Evolutionary conservation across 495 filamentous ascomycete species (phyloP), one percentile per base, ranked within the genome.

Genomic region (Ascodesmis nigricans): DNA sequence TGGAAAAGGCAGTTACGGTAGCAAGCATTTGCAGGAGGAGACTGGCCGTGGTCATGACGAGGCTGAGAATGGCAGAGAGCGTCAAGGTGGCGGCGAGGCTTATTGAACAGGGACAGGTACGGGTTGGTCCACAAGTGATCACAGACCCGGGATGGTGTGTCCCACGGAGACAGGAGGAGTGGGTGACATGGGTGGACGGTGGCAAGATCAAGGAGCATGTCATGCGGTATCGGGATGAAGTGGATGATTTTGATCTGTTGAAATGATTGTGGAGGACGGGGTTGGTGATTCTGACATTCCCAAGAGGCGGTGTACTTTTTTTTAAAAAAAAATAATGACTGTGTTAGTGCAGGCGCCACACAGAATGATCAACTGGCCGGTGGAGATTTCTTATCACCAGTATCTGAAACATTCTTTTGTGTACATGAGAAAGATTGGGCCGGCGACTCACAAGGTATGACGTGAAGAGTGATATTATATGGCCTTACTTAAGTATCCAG

Each of bases 201-300:
- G 83, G 76, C 53, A 93, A 92, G 76, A 91, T 95, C 59, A 92
- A 87, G 72, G 64, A 75, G 49, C 84, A 75, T 45, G 83, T 93
- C 37, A 67, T 91, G 69, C 73, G 71, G 51, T 97, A 95, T 53
- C 69, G 81, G 39, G 79, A 91, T 55, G 80, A 91, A 59, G 53
- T 91, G 59, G 87, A 97, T 61, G 87, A 97, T 57, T 95, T 84
- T 51, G 90, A 95, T 61, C 60, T 92, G 46, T 59, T 92, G 45
- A n/a, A n/a, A n/a, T n/a, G 90, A 38, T 19, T 49, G 30, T 35
- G 11, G 18, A 11, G 11, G 5, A 31, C 5, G 8, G 16, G 10
- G 24, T 14, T 11, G 23, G 30, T 33, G n/a, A 21, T 45, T 45
- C 26, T 46, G 32, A 38, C 30, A 33, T 36, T 40, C n/a, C n/a